phyloP scores from a whole-genome alignment of 176 grass and related monocot species.

The Puccinellia tenuiflora region DNA sequence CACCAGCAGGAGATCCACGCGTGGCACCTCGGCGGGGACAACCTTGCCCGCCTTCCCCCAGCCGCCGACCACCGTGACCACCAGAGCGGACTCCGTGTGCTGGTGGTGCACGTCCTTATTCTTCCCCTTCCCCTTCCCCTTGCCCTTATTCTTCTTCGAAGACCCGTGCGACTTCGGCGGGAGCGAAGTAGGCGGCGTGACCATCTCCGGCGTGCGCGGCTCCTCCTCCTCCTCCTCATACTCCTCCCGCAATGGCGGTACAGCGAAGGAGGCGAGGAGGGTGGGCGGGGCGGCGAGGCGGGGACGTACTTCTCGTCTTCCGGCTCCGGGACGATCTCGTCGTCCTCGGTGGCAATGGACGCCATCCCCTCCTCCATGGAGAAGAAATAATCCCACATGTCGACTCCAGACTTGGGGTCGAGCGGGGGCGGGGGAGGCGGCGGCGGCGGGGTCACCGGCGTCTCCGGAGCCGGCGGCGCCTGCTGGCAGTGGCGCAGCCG shows the following conservation, averaged over 20 bases:
- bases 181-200: slow-evolving; percentile 31
- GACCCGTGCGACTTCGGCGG: slow-evolving; percentile 27
- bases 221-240: slow-evolving; percentile 33
- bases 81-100: slow-evolving; percentile 64
- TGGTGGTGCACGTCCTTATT: slow-evolving; percentile 60
- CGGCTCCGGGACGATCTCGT: slow-evolving; percentile 37
- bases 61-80: slow-evolving; percentile 35
- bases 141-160: slow-evolving; percentile 52
- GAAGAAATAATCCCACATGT: slow-evolving; percentile 90
- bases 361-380: slow-evolving; percentile 73
- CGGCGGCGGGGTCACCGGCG: slow-evolving; percentile 30
- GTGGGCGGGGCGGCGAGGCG: slow-evolving; percentile 40
- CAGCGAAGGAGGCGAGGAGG: slow-evolving; percentile 29
- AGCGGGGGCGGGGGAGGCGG: slow-evolving; percentile 30
- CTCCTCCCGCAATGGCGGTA: slow-evolving; percentile 3
- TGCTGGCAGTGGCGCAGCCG: slow-evolving; percentile 29
- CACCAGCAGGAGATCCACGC: slow-evolving; percentile 51
- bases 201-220: slow-evolving; percentile 59
- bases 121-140: slow-evolving; percentile 33
- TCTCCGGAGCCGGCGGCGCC: slow-evolving; percentile 19
- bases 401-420: slow-evolving; percentile 29
- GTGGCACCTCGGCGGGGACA: slow-evolving; percentile 28
- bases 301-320: slow-evolving; percentile 45
- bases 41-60: slow-evolving; percentile 51
- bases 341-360: slow-evolving; percentile 49